Percentiles rank a stretch among this genome's conserved stretches.
Evolutionary conservation across 2,329 filamentous ascomycete genomes (phyloP).

Genomic region (Colletotrichum sp.): DNA sequence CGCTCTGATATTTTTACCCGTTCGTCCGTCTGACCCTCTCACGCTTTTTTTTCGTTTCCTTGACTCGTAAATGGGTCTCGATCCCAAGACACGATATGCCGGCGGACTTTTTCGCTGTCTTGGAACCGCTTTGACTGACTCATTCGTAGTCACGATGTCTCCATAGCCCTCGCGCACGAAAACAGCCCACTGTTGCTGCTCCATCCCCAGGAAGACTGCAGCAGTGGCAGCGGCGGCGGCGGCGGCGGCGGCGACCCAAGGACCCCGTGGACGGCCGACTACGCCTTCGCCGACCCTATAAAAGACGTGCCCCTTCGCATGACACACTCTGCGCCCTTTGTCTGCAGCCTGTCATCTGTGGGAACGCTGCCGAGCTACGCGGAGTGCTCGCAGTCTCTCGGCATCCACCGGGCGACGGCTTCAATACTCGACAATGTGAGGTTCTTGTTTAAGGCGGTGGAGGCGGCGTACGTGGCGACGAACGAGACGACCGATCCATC

Average conservation of each 20-base stretch:
- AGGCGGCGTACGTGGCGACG: neutral
- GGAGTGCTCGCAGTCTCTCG: conserved; percentile 43
- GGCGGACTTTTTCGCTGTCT: neutral
- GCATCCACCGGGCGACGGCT: conserved; percentile 51
- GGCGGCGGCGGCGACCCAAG: neutral
- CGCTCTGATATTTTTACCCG: conserved; percentile 9
- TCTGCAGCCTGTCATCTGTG: conserved; percentile 34
- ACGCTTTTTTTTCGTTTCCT: neutral
- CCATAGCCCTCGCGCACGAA: conserved; percentile 54
- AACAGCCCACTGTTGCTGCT: conserved; percentile 44
- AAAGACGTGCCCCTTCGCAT: conserved; percentile 44
- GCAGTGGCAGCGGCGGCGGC: neutral
- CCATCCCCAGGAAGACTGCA: neutral
- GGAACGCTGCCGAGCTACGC: conserved; percentile 46
- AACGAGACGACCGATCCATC: neutral
- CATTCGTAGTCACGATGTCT: conserved; percentile 46
- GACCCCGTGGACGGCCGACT: conserved; percentile 30
- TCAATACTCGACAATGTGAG: conserved; percentile 58
- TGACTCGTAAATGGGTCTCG: conserved; percentile 18
- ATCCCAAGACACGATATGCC: conserved; percentile 6
- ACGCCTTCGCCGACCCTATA: conserved; percentile 44
- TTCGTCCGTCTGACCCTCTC: conserved; percentile 5
- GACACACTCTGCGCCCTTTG: conserved; percentile 49
- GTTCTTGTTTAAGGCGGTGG: conserved; percentile 48
- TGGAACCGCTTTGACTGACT: conserved; percentile 5